Evolutionary conservation across 345 rosid species (phyloP), one percentile per base, ranked within the genome.

Genomic region (Syzygium grande): DNA sequence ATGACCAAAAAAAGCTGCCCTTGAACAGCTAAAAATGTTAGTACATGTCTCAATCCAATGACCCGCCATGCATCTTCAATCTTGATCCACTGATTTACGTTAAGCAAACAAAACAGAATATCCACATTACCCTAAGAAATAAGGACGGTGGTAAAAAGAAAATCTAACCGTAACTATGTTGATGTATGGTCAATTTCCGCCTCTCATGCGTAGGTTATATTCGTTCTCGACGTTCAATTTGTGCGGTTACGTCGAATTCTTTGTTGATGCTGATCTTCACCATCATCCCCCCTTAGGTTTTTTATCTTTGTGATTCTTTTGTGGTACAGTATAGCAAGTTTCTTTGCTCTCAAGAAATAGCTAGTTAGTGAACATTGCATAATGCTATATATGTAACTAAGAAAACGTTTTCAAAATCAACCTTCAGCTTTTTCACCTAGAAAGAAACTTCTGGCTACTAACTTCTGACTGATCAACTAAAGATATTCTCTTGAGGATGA

Each of bases 61-160:
- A 38, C 53, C 51, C 56, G 59, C 84, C 87, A 51, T 73, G 87
- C 87, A 86, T 86, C 86, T 56, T 85, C 73, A 21, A 56, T 41
- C 77, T 85, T 73, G 83, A 73, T 38, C 27, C 43, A 6, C 46
- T 43, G 46, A 43, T 43, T 43, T 43, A 43, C 46, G 4, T 43
- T 4, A 5, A 43, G 4, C 6, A 43, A 43, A 43, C 46, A 43
- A 43, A 43, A 43, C 1, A 43, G 46, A 43, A 1, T 43, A 43
- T 43, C 46, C 46, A 43, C 46, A 43, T 43, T 43, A 5, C 6
- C 46, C 46, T 5, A 43, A 43, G 4, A 43, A 43, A 43, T 2
- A 43, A 1, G 5, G 6, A 43, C 46, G 7, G 46, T 43, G 46
- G 46, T 43, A 1, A 43, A 43, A 43, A 41, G 14, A 73, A 38